These are phyloP conservation scores for Hymenoscyphus linearis DNA, from an alignment of 2,329 filamentous ascomycete genomes.

Conservation along the genomic window DNA sequence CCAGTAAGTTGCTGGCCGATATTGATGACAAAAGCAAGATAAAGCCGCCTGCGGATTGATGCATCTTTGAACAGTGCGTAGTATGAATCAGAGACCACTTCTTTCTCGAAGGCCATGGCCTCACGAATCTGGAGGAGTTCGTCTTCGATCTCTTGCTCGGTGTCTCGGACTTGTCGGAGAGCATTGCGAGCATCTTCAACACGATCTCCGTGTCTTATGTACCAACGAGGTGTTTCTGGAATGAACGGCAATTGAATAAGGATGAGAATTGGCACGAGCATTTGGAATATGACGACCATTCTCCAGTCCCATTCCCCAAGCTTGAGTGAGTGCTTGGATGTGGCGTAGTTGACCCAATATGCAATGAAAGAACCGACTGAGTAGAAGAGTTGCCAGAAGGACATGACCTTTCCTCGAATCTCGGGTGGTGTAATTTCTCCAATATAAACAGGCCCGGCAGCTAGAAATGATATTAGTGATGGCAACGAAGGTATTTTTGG, in stretches of 20 bases:
- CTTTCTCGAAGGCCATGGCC: conserved; percentile 67
- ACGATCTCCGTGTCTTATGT: conserved; percentile 55
- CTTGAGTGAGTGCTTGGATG: conserved; percentile 15
- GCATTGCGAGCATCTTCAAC: conserved; percentile 53
- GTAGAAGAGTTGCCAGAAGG: conserved; percentile 60
- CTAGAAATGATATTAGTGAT: conserved; percentile 31
- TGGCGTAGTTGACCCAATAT: conserved; percentile 26
- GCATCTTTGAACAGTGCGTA: conserved; percentile 64
- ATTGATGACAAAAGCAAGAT: conserved; percentile 62
- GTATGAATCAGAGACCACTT: conserved; percentile 60
- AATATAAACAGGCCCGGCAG: conserved; percentile 66
- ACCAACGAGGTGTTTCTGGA: conserved; percentile 65
- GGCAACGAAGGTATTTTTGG: neutral
- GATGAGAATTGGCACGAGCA: conserved; percentile 61
- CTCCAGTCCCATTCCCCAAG: conserved; percentile 67
- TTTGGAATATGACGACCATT: conserved; percentile 68
- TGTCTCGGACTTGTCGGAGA: conserved; percentile 55
- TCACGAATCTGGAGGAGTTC: conserved; percentile 61
- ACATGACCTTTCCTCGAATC: conserved; percentile 63
- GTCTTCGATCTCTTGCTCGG: conserved; percentile 61
- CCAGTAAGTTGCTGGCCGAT: conserved; percentile 68
- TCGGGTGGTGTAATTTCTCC: conserved; percentile 60
- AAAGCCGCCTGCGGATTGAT: conserved; percentile 61
- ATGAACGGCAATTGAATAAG: conserved; percentile 58
- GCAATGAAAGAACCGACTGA: conserved; percentile 43